Evolutionary conservation across 2,329 filamentous ascomycete genomes (phyloP).

Genomic region (Aspergillus puulaauensis): DNA sequence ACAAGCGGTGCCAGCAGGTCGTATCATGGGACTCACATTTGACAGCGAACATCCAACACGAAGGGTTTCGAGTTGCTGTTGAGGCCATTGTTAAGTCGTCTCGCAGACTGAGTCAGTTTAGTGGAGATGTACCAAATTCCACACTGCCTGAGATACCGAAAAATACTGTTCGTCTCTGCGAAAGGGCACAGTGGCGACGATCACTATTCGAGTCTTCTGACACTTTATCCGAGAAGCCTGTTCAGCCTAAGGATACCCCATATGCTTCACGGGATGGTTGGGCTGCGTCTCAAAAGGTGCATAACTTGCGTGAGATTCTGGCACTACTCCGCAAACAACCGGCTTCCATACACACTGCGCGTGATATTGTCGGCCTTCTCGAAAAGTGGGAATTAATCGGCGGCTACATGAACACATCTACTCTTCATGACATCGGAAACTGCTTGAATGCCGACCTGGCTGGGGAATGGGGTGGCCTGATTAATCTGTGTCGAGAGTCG

Average conservation of each 20-base stretch:
- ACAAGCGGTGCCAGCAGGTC: conserved; percentile 44
- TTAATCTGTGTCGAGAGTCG: conserved; percentile 34
- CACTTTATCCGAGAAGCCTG: not conserved
- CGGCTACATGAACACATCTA: conserved; percentile 37
- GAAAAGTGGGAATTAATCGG: conserved; percentile 38
- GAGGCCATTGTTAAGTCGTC: conserved; percentile 10
- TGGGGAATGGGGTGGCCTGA: conserved; percentile 47
- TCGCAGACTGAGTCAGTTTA: conserved; percentile 8
- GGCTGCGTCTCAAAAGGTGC: not conserved
- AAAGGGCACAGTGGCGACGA: conserved; percentile 38
- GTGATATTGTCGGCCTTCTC: conserved; percentile 27
- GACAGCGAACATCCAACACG: conserved; percentile 43
- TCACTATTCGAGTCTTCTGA: conserved; percentile 31
- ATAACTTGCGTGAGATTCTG: conserved; percentile 26
- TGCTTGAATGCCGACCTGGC: conserved; percentile 38
- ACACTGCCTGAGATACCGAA: not conserved
- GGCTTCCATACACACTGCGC: conserved; percentile 20
- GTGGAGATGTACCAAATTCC: not conserved
- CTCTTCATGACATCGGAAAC: conserved; percentile 39
- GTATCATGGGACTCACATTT: conserved; percentile 44
- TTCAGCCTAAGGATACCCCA: not conserved
- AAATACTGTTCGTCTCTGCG: conserved; percentile 4
- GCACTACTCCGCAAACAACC: conserved; percentile 25
- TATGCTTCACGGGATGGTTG: conserved; percentile 10
- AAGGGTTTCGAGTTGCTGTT: conserved; percentile 23